Conservation (phyloP, 2,329 filamentous ascomycete species). For the Ophiostoma australiae region DNA sequence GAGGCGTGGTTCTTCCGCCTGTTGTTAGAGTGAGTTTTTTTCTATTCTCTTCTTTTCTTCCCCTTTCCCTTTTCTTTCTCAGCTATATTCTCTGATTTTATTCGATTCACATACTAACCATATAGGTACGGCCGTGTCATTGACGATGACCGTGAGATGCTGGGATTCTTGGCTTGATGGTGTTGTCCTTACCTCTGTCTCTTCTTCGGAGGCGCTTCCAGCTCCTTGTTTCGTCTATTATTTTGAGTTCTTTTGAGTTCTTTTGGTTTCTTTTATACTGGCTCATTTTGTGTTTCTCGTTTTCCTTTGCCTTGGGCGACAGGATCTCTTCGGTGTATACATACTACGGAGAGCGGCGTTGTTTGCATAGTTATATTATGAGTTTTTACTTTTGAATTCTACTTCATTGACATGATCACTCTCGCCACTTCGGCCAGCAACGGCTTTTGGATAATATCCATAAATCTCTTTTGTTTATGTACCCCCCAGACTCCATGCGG, state of each 20-base stretch:
- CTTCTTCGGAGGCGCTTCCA: background rate
- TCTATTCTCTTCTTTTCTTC: background rate
- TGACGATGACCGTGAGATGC: constrained; percentile 56
- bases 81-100: background rate
- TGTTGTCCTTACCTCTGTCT: background rate
- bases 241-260: background rate
- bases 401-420: background rate
- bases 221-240: background rate
- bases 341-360: background rate
- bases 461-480: background rate
- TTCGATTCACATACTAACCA: constrained; percentile 10
- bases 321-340: background rate
- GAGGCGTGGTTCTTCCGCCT: constrained; percentile 66
- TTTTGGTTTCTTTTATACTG: background rate
- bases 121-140: constrained; percentile 59
- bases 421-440: background rate
- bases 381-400: background rate
- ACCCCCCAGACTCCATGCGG: background rate
- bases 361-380: background rate
- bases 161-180: constrained; percentile 47
- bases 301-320: background rate
- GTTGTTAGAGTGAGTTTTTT: constrained; percentile 56
- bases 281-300: constrained; percentile 2
- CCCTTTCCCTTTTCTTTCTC: background rate
- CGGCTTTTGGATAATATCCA: background rate